These are phyloP conservation scores for Xylaria sp. DNA, from an alignment of 2,329 filamentous ascomycete species.

Conservation along the genomic window DNA sequence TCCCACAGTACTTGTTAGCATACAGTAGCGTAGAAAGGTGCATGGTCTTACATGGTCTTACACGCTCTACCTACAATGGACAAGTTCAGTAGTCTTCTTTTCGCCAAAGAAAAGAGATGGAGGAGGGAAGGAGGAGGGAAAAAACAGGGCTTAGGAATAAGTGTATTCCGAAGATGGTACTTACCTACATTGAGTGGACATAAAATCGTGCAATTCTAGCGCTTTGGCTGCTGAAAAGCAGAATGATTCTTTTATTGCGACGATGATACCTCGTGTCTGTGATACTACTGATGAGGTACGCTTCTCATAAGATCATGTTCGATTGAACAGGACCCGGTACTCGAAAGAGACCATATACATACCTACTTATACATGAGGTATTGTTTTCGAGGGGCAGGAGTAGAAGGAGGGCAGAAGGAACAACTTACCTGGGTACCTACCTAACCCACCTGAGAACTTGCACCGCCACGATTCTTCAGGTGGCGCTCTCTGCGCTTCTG, in stretches of 20 bases:
- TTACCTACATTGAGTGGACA: no score
- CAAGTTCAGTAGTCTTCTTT: neutral
- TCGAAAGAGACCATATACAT: no score
- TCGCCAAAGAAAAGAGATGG: no score
- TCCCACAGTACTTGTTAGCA: neutral
- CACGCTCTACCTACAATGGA: neutral
- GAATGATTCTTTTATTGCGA: neutral
- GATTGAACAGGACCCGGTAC: no score
- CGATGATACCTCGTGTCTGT: neutral
- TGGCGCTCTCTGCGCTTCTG: constrained; percentile 14
- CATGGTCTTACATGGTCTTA: neutral
- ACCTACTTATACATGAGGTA: no score
- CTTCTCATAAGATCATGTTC: no score
- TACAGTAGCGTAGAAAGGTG: neutral
- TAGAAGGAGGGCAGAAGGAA: neutral
- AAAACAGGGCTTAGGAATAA: neutral
- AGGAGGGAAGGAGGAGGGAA: neutral
- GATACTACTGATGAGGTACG: no score
- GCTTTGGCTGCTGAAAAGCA: neutral
- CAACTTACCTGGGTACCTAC: neutral
- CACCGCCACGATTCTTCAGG: constrained; percentile 30
- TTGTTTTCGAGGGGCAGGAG: neutral
- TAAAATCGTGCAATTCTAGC: neutral
- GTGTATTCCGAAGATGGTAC: no score
- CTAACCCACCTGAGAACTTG: neutral